These are phyloP conservation scores for Aspergillus costaricaensis DNA, from an alignment of 2,329 filamentous ascomycete species.

Conservation along the genomic window DNA sequence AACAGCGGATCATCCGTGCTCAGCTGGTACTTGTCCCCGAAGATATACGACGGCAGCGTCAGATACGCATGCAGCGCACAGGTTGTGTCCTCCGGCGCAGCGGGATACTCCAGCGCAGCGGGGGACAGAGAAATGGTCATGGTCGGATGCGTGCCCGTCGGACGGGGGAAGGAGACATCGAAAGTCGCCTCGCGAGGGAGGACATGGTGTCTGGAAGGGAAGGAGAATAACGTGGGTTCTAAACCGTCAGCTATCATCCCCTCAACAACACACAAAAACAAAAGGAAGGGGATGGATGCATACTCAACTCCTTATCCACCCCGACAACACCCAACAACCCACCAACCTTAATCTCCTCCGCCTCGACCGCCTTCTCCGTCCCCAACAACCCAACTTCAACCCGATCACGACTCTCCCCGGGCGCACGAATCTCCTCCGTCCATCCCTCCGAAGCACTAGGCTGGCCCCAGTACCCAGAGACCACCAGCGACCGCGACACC, in stretches of 20 bases:
- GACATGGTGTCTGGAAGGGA: conserved; percentile 75
- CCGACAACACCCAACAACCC: conserved; percentile 79
- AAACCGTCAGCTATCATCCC: conserved; percentile 15
- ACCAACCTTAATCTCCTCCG: conserved; percentile 74
- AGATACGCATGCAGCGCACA: conserved; percentile 79
- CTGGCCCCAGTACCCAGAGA: conserved; percentile 64
- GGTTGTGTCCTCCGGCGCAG: conserved; percentile 49
- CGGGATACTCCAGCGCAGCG: conserved; percentile 50
- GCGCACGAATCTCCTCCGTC: conserved; percentile 47
- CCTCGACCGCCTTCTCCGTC: conserved; percentile 58
- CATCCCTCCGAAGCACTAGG: conserved; percentile 41
- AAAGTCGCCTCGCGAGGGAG: conserved; percentile 57
- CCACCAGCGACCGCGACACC: conserved; percentile 63
- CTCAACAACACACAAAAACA: not conserved
- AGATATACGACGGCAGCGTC: conserved; percentile 77
- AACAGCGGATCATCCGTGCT: conserved; percentile 62
- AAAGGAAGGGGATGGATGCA: conserved; percentile 17
- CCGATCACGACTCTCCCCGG: conserved; percentile 47
- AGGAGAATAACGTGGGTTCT: conserved; percentile 79
- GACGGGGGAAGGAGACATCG: conserved; percentile 63
- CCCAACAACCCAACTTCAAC: conserved; percentile 81
- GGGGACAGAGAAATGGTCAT: conserved; percentile 67
- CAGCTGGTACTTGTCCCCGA: conserved; percentile 86
- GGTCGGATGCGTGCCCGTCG: conserved; percentile 81
- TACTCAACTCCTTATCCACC: conserved; percentile 68